Percentiles rank a stretch among this genome's conserved stretches.
These are phyloP conservation scores for Candida nitratophila DNA, from an alignment of 805 yeast species.

Conservation along the genomic window DNA sequence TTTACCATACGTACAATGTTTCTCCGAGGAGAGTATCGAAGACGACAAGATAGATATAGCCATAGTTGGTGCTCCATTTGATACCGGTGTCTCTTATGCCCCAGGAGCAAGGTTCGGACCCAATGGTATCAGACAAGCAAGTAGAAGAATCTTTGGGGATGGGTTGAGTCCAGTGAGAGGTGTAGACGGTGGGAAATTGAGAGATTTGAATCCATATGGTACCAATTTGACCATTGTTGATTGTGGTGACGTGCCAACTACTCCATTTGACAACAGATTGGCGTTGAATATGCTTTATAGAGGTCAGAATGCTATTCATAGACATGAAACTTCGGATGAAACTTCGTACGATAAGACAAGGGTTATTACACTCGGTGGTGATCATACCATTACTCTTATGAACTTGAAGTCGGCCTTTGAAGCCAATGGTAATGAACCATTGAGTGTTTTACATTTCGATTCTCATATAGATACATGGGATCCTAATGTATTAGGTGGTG, in stretches of 20 bases:
- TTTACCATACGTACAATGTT: conserved; percentile 37
- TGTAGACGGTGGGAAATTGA: conserved; percentile 29
- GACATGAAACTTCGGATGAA: conserved; percentile 20
- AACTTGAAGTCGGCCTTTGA: conserved; percentile 41
- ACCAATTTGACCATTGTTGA: conserved; percentile 36
- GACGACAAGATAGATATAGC: conserved; percentile 36
- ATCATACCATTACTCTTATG: conserved; percentile 47
- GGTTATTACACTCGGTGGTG: conserved; percentile 50
- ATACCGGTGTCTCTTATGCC: conserved; percentile 46
- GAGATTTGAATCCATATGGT: conserved; percentile 35
- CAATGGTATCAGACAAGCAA: conserved; percentile 35
- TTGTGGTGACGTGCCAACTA: conserved; percentile 57
- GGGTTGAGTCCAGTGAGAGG: conserved; percentile 37
- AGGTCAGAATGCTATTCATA: conserved; percentile 42
- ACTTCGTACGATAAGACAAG: conserved; percentile 20
- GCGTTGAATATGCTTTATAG: conserved; percentile 52
- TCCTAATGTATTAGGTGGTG: conserved; percentile 58
- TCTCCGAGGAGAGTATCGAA: conserved; percentile 21
- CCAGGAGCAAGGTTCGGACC: conserved; percentile 61
- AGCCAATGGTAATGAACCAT: conserved; percentile 27
- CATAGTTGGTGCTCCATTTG: conserved; percentile 53
- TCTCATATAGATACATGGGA: conserved; percentile 66
- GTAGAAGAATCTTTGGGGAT: conserved; percentile 34
- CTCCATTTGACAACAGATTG: conserved; percentile 51
- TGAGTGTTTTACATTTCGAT: conserved; percentile 51